phyloP scores from a whole-genome alignment of 148 eudicot species.

The Silene latifolia region DNA sequence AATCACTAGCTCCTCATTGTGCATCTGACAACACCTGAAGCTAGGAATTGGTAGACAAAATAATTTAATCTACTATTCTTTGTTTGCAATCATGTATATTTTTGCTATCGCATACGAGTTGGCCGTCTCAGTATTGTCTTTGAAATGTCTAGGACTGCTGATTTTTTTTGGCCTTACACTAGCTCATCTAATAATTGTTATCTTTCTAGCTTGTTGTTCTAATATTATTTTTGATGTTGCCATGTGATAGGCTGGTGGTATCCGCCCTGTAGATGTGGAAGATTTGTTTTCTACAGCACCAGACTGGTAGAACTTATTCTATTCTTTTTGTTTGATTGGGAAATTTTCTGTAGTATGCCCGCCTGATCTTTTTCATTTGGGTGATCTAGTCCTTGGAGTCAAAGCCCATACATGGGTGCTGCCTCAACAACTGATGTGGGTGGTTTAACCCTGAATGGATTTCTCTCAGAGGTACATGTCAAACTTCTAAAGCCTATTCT shows the following conservation, averaged over 20 bases:
- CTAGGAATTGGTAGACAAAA: not conserved
- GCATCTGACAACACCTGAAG: not conserved
- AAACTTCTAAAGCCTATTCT: not conserved
- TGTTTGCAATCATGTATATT: not conserved
- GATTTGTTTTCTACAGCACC: conserved; percentile 95
- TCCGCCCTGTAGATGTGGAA: conserved; percentile 61
- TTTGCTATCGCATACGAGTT: not conserved
- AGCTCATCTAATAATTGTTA: not conserved
- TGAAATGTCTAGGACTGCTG: not conserved
- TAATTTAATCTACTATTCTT: not conserved
- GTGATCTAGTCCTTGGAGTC: conserved; percentile 73
- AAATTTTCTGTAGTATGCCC: not conserved
- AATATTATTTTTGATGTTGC: not conserved
- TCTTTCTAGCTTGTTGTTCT: not conserved
- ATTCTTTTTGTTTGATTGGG: not conserved
- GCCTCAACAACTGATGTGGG: conserved; percentile 73
- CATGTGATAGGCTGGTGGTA: conserved; percentile 60
- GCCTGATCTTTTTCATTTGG: conserved; percentile 12
- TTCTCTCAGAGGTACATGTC: conserved; percentile 65
- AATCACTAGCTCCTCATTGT: not conserved
- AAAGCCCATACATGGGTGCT: conserved; percentile 74
- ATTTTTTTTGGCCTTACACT: not conserved
- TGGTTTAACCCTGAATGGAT: conserved; percentile 68
- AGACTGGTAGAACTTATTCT: conserved; percentile 49
- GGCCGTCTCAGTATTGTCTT: not conserved